Evolutionary conservation across 352 stramenopile genomes (phyloP).

Genomic region (Saprolegnia diclina): DNA sequence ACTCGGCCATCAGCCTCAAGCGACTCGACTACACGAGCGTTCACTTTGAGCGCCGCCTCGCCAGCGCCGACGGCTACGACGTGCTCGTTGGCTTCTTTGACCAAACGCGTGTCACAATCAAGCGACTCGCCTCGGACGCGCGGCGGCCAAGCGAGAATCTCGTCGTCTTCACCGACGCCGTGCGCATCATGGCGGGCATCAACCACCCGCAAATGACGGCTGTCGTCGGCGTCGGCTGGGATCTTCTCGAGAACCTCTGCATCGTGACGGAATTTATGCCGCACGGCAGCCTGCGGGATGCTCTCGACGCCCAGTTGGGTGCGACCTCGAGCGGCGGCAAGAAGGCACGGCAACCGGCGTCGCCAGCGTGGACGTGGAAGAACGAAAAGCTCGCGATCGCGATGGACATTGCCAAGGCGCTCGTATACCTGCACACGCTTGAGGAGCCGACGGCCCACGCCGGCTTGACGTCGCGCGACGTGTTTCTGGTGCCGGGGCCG

Average conservation of each 20-base stretch:
- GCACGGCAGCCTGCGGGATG: conserved; percentile 32
- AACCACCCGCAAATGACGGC: conserved; percentile 18
- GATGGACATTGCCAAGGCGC: conserved; percentile 49
- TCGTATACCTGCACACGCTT: conserved; percentile 70
- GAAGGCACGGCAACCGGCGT: neutral
- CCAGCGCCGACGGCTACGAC: neutral
- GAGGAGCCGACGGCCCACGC: conserved; percentile 48
- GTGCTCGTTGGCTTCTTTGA: conserved; percentile 7
- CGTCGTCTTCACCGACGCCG: neutral
- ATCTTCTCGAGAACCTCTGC: conserved; percentile 29
- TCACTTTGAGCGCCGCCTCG: conserved; percentile 1
- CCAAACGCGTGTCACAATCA: neutral
- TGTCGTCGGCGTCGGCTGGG: conserved; percentile 18
- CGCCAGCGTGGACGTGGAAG: conserved; percentile 32
- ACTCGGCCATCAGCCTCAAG: conserved; percentile 25
- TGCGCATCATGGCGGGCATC: conserved; percentile 1
- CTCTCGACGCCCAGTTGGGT: conserved; percentile 15
- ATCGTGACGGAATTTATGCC: conserved; percentile 35
- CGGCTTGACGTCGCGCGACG: conserved; percentile 52
- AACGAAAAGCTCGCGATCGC: conserved; percentile 49
- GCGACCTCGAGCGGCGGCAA: neutral
- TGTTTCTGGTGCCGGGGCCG: conserved; percentile 38
- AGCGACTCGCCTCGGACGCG: neutral
- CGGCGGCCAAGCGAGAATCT: neutral
- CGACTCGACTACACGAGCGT: conserved; percentile 16